Base-by-base conservation (phyloP, 2,329 filamentous ascomycete species). In the Colletotrichum trifolii region DNA sequence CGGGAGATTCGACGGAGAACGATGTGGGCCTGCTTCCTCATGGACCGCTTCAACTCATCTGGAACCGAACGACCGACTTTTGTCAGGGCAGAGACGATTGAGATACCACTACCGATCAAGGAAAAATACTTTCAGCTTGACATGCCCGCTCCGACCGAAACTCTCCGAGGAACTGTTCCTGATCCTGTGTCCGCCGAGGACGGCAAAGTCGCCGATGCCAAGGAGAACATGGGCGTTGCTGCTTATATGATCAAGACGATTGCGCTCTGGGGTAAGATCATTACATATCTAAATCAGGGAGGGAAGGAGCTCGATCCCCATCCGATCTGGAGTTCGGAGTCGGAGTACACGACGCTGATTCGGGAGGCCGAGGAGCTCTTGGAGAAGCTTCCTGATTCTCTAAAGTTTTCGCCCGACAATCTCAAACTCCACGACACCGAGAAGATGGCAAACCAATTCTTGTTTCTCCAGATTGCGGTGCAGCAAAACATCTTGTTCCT, bases 11-110 rank as follows among this genome's bases (percentile, higher is more conserved):
- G 96, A 66, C 84, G 96, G 70, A 87, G 96, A 61, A 96, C 94
- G 2, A 98, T 99, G 95, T 99, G 96, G 96, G 92, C 94, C 11
- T 98, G 95, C 74, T 97, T 97, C 73, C 78, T 97, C 61, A 97
- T 98, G 94, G 96, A 99, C 75, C 89, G 95, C 0, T 97, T 97
- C 82, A 97, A 96, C 77, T 97, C 95, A 0, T 97, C 94, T 1
- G 95, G 96, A 2, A 96, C 93, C 2, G 94, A 97, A 72, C 87
- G 95, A 42, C 96, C 96, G 17, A 92, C 93, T 57, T 97, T 97
- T 70, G 91, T 97, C 59, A 91, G 92, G 69, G 94, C 97, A 75
- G 92, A 96, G 69, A 93, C 92, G 60, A 86, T 98, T 67, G 90
- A 93, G 70, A 93, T 97, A 13, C 95, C 96, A 68, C 80, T 99